Percentiles rank a stretch among this genome's conserved stretches.
Conservation (phyloP, 768 basidiomycete genomes). For the Lepiota brunneoincarnata region DNA sequence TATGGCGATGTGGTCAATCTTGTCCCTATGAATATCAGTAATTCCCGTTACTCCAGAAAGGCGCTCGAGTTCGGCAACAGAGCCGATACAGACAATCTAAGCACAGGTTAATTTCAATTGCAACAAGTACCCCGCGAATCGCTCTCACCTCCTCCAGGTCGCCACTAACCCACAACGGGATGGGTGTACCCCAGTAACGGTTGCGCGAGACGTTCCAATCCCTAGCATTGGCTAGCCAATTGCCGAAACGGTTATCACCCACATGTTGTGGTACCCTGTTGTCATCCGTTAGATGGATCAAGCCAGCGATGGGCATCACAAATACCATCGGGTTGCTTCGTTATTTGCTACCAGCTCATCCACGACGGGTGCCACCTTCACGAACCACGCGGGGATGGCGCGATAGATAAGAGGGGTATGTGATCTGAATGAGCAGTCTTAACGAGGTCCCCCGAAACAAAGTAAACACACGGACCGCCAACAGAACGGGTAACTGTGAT, state of each 20-base stretch:
- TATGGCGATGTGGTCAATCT: slow-evolving; percentile 94
- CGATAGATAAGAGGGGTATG: slow-evolving; percentile 95
- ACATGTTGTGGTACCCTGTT: slow-evolving; percentile 87
- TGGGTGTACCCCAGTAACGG: slow-evolving; percentile 98
- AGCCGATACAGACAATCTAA: slow-evolving; percentile 82
- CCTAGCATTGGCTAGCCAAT: slow-evolving; percentile 97
- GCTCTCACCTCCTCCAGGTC: slow-evolving; percentile 79
- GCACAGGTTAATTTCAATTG: background rate
- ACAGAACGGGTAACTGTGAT: slow-evolving; percentile 95
- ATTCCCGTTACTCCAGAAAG: slow-evolving; percentile 84
- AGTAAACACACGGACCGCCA: slow-evolving; percentile 66
- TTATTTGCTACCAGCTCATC: slow-evolving; percentile 91
- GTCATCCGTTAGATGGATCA: slow-evolving; percentile 9
- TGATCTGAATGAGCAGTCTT: slow-evolving; percentile 59
- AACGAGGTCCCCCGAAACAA: background rate
- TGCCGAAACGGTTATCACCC: slow-evolving; percentile 91
- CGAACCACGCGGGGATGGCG: slow-evolving; percentile 95
- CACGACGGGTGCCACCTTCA: slow-evolving; percentile 80
- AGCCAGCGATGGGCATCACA: background rate
- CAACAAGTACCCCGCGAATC: background rate
- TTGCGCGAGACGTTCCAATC: slow-evolving; percentile 99
- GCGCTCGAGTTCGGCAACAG: slow-evolving; percentile 82
- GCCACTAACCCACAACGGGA: slow-evolving; percentile 94
- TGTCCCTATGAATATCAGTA: slow-evolving; percentile 90
- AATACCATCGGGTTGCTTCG: slow-evolving; percentile 82